phyloP scores from a whole-genome alignment of 768 basidiomycete species.

The Macrolepiota fuliginosa region DNA sequence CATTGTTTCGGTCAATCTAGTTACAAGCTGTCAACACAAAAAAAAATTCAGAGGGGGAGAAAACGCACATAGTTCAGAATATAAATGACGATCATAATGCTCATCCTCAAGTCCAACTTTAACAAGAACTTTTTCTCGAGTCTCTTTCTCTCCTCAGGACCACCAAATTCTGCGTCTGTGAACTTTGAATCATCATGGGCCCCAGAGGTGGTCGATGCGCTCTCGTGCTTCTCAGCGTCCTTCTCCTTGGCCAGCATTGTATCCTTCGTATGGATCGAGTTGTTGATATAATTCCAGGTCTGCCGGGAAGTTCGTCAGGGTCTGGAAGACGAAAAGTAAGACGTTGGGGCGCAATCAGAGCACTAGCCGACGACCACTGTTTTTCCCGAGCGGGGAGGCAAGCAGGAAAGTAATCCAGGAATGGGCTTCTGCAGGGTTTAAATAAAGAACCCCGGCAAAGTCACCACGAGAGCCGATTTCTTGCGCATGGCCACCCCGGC shows the following conservation, averaged over 20 bases:
- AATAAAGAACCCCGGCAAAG: neutral
- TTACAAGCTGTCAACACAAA: neutral
- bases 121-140: conserved; percentile 52
- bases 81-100: conserved; percentile 49
- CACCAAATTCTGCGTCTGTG: conserved; percentile 47
- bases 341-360: neutral
- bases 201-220: conserved; percentile 3
- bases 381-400: neutral
- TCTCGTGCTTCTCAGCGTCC: conserved; percentile 5
- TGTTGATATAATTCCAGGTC: no score
- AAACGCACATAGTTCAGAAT: conserved; percentile 45
- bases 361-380: neutral
- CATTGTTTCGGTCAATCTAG: conserved; percentile 79
- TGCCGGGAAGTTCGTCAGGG: neutral
- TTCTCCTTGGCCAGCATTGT: conserved; percentile 3
- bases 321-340: neutral
- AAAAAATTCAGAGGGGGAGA: neutral
- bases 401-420: neutral
- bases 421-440: neutral
- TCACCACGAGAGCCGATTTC: neutral
- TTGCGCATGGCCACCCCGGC: neutral
- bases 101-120: conserved; percentile 58
- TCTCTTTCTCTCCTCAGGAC: conserved; percentile 37
- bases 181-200: conserved; percentile 15
- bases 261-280: neutral